Base-by-base conservation (phyloP, 208 protist genomes). In the Trypanosoma congolense region DNA sequence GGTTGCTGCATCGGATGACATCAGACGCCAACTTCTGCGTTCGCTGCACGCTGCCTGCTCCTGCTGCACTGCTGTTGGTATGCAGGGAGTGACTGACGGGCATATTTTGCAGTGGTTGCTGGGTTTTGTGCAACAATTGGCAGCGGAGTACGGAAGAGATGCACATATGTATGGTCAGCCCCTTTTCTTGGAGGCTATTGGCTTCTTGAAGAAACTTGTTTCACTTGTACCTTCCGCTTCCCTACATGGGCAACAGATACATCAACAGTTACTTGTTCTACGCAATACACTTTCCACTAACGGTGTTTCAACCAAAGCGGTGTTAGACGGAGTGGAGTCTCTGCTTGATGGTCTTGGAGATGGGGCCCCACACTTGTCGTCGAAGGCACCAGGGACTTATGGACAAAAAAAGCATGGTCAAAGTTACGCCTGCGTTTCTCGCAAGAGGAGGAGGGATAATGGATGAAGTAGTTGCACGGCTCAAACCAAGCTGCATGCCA, bases 351-450 rank as follows among this genome's bases (percentile, higher is more conserved):
- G 58, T 52, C 25, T 26, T 6, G 35, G 19, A 1, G 35, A 14
- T 18, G 38, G 6, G 16, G 42, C 26, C 43, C 8, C n/a, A 2
- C 19, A n/a, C n/a, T 18, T 12, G 12, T 6, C 33, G 33, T 38
- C 4, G 2, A 47, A 19, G 21, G 42, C 42, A n/a, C 9, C 42
- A 19, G n/a, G 6, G 18, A 6, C 21, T 46, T 19, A 46, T 22
- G 0, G 0, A 46, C 6, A 1, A 24, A 91, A 21, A 65, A 91
- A 45, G 75, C 80, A 45, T 80, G 90, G 10, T 83, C 87, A 10
- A 18, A n/a, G 12, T 94, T 88, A 46, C 91, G 87, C 55, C 87
- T 89, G 47, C 65, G 72, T 54, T 89, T 75, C 49, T 33, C 87
- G 19, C 54, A 75, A n/a, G 61, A 40, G 35, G n/a, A n/a, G n/a